Conservation (phyloP, 257 asterid species). For the Paraleonurus japonicus region DNA sequence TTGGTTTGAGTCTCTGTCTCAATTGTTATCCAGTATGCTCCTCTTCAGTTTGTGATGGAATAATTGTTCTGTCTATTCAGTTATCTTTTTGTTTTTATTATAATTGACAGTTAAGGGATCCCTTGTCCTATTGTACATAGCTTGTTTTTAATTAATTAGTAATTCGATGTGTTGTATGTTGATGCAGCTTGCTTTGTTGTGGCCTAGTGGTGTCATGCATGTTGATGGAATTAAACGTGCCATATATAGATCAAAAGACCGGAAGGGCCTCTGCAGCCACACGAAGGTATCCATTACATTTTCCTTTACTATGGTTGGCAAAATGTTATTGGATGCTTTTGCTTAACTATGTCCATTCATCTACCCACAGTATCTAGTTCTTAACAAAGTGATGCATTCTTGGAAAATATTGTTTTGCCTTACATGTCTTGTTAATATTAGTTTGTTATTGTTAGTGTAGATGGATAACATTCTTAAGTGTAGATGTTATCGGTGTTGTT, state of each 20-base stretch:
- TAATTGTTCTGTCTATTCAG: background rate
- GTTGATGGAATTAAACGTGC: slow-evolving; percentile 78
- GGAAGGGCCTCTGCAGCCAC: slow-evolving; percentile 40
- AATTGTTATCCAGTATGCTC: background rate
- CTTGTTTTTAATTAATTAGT: background rate
- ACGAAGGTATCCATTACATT: slow-evolving; percentile 45
- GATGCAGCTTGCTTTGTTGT: slow-evolving; percentile 67
- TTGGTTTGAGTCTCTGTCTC: background rate
- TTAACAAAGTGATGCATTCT: background rate
- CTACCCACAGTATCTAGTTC: background rate
- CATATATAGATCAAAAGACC: slow-evolving; percentile 72
- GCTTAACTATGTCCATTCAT: slow-evolving; percentile 7
- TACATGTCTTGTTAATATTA: background rate
- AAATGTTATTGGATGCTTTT: background rate
- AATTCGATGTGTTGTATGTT: slow-evolving; percentile 13
- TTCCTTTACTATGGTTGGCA: background rate
- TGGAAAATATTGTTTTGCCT: background rate
- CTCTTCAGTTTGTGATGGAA: slow-evolving; percentile 6
- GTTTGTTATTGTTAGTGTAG: background rate
- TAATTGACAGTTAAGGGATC: background rate
- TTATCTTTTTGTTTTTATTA: background rate
- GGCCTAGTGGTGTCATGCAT: slow-evolving; percentile 90
- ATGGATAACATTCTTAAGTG: background rate
- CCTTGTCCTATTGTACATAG: background rate
- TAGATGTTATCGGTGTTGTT: background rate